Evolutionary conservation across 148 eudicot genomes (phyloP).

Genomic region (Chenopodium quinoa): DNA sequence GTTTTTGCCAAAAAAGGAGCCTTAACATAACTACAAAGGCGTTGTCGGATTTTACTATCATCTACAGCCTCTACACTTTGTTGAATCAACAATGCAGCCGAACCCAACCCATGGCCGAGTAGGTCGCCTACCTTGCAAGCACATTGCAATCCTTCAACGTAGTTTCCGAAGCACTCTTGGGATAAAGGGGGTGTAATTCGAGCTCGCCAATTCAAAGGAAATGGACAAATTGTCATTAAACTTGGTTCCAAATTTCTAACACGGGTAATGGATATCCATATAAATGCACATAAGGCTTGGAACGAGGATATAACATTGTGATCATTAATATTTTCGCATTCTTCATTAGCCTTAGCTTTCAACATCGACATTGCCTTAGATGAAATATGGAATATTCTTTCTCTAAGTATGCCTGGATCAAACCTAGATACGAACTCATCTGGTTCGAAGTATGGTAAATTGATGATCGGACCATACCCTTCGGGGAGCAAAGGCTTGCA

Average conservation of each 20-base stretch:
- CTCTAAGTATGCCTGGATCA: neutral
- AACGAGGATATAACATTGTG: conserved; percentile 30
- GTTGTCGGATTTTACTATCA: conserved; percentile 1
- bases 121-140: conserved; percentile 38
- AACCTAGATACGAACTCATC: conserved; percentile 4
- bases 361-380: conserved; percentile 2
- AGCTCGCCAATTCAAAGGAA: conserved; percentile 58
- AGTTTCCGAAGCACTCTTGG: conserved; percentile 58
- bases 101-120: conserved; percentile 39
- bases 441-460: conserved; percentile 12
- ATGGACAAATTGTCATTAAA: conserved; percentile 43
- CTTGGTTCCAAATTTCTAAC: conserved; percentile 23
- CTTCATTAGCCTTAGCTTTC: conserved; percentile 25
- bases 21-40: neutral
- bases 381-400: conserved; percentile 21
- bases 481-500: neutral
- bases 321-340: conserved; percentile 1
- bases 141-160: conserved; percentile 36
- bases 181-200: conserved; percentile 49
- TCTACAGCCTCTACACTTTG: conserved; percentile 45
- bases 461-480: neutral
- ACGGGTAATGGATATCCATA: conserved; percentile 21
- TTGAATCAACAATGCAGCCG: conserved; percentile 40
- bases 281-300: neutral
- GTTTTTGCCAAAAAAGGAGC: neutral